Percentiles rank a stretch among this genome's conserved stretches.
These are phyloP conservation scores for Chaetomium tenue DNA, from an alignment of 495 filamentous ascomycete species.

Conservation along the genomic window DNA sequence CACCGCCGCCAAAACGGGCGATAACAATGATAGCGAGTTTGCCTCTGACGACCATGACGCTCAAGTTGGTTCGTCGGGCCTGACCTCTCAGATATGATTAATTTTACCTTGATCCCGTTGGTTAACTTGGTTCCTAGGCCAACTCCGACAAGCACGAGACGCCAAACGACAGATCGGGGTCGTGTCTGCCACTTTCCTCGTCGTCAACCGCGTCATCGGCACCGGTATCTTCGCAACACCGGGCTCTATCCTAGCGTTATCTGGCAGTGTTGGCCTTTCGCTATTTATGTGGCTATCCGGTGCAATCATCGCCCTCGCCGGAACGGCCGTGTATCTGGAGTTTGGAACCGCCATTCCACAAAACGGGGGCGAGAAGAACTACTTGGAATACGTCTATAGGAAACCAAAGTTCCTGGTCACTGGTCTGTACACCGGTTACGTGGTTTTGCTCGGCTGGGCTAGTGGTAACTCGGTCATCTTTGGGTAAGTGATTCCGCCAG, in stretches of 20 bases:
- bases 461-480: constrained; percentile 66
- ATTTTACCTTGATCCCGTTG: neutral
- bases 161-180: constrained; percentile 41
- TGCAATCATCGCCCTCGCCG: constrained; percentile 59
- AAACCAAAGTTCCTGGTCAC: constrained; percentile 66
- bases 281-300: constrained; percentile 66
- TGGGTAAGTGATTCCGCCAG: constrained; percentile 16
- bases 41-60: constrained; percentile 2
- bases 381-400: constrained; percentile 64
- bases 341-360: constrained; percentile 54
- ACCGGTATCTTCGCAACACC: constrained; percentile 79
- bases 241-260: constrained; percentile 61
- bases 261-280: constrained; percentile 67
- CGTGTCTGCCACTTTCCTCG: constrained; percentile 41
- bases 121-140: constrained; percentile 13
- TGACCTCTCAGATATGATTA: neutral
- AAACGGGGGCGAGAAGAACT: constrained; percentile 63
- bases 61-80: constrained; percentile 14
- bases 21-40: neutral
- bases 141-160: constrained; percentile 31
- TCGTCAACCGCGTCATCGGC: constrained; percentile 66
- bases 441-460: constrained; percentile 56
- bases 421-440: constrained; percentile 59
- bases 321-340: constrained; percentile 64
- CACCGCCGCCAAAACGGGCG: neutral